Conservation (phyloP, 306 rosid species). For the Trifolium dubium region DNA sequence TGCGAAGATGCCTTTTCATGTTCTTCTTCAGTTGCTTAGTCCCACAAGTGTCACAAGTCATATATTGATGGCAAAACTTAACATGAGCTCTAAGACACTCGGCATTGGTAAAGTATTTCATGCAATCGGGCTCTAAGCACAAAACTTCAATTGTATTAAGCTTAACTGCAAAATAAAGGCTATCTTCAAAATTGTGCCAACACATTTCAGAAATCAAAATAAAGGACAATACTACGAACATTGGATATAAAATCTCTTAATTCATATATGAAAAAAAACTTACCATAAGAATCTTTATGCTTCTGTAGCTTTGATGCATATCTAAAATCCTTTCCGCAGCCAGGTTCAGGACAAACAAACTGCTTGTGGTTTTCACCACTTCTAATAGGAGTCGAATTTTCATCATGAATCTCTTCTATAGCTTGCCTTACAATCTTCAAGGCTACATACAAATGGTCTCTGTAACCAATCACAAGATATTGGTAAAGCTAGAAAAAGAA, state of each 20-base stretch:
- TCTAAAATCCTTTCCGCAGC: constrained; percentile 76
- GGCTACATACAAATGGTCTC: constrained; percentile 67
- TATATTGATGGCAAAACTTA: constrained; percentile 66
- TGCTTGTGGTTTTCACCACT: constrained; percentile 45
- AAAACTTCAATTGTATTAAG: constrained; percentile 68
- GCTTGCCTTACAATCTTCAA: constrained; percentile 73
- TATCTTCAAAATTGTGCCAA: constrained; percentile 26
- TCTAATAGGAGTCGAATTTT: constrained; percentile 30
- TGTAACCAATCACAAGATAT: constrained; percentile 44
- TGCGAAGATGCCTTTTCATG: constrained; percentile 67
- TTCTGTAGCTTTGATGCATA: constrained; percentile 59
- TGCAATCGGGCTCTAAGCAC: constrained; percentile 73
- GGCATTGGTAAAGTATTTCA: constrained; percentile 66
- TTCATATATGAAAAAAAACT: not conserved
- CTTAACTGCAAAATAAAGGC: constrained; percentile 56
- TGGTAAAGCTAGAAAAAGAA: not conserved
- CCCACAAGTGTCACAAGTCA: constrained; percentile 70
- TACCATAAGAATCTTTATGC: constrained; percentile 84
- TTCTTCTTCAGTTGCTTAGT: constrained; percentile 72
- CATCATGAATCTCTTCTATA: constrained; percentile 72
- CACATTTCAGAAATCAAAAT: not conserved
- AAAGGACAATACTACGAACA: not conserved
- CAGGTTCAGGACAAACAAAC: constrained; percentile 65
- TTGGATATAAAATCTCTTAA: not conserved
- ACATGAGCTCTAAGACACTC: constrained; percentile 72